phyloP scores from a whole-genome alignment of 2,329 filamentous ascomycete species.

The Ophiosphaerella herpotricha region DNA sequence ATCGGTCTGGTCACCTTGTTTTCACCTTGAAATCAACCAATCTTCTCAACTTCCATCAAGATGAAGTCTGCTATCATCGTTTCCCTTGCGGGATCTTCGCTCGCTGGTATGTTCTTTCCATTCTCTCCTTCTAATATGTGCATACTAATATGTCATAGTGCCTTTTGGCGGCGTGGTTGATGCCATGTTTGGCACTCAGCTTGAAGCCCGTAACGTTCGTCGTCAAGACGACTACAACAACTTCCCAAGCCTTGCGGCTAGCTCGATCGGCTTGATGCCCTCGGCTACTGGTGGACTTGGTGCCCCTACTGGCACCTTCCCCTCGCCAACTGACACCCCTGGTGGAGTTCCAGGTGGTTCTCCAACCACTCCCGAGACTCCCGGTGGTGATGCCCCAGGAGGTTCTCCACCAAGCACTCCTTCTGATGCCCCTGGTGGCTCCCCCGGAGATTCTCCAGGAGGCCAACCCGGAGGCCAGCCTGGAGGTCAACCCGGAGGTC shows the following conservation, averaged over 20 bases:
- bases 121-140: neutral
- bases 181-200: constrained; percentile 15
- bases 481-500: neutral
- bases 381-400: neutral
- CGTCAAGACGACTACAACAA: neutral
- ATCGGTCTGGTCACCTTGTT: constrained; percentile 1
- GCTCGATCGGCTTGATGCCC: neutral
- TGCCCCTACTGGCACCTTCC: constrained; percentile 5
- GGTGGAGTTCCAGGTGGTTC: neutral
- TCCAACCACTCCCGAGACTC: neutral
- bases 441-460: neutral
- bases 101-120: constrained; percentile 15
- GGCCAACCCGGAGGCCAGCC: neutral
- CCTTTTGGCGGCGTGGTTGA: constrained; percentile 16
- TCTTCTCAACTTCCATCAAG: constrained; percentile 2
- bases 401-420: neutral
- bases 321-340: constrained; percentile 5
- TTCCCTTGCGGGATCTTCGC: constrained; percentile 26
- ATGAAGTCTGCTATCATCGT: constrained; percentile 31
- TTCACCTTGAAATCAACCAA: neutral
- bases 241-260: neutral
- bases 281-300: neutral
- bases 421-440: neutral
- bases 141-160: constrained; percentile 3
- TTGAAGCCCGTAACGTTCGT: constrained; percentile 7